A percentile compares a stretch with the other conserved stretches of the same genome.
phyloP scores from a whole-genome alignment of 805 yeast genomes.

The Brettanomyces custersianus region DNA sequence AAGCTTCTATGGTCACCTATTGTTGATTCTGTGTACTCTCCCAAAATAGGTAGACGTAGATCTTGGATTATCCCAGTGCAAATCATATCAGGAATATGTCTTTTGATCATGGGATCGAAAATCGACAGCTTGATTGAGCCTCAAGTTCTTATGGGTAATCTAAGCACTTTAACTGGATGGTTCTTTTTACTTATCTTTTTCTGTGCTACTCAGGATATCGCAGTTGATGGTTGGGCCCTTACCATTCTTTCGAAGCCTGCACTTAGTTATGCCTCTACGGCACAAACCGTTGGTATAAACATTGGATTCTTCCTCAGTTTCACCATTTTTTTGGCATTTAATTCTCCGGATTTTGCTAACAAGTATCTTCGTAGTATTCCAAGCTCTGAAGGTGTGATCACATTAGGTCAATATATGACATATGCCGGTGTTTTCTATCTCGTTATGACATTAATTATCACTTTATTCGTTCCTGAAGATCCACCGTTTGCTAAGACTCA shows the following conservation, averaged over 20 bases:
- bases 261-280: constrained; percentile 89
- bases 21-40: constrained; percentile 76
- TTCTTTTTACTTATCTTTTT: constrained; percentile 75
- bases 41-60: constrained; percentile 67
- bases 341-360: constrained; percentile 88
- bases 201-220: constrained; percentile 97
- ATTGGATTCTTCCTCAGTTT: constrained; percentile 88
- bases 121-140: constrained; percentile 38
- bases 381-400: constrained; percentile 51
- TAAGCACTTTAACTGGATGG: constrained; percentile 51
- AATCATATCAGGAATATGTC: constrained; percentile 59
- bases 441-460: constrained; percentile 52
- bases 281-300: constrained; percentile 92
- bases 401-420: constrained; percentile 65
- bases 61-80: constrained; percentile 96
- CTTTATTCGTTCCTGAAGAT: constrained; percentile 60
- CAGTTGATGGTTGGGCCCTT: constrained; percentile 98
- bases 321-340: constrained; percentile 84
- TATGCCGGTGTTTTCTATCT: constrained; percentile 74
- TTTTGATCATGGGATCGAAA: constrained; percentile 53
- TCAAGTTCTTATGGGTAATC: constrained; percentile 38
- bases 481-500: constrained; percentile 34
- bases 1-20: constrained; percentile 94
- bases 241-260: constrained; percentile 74
- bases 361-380: constrained; percentile 65